Base-by-base conservation (phyloP, 1,284 basidiomycete genomes). In the Ustilago trichophora region DNA sequence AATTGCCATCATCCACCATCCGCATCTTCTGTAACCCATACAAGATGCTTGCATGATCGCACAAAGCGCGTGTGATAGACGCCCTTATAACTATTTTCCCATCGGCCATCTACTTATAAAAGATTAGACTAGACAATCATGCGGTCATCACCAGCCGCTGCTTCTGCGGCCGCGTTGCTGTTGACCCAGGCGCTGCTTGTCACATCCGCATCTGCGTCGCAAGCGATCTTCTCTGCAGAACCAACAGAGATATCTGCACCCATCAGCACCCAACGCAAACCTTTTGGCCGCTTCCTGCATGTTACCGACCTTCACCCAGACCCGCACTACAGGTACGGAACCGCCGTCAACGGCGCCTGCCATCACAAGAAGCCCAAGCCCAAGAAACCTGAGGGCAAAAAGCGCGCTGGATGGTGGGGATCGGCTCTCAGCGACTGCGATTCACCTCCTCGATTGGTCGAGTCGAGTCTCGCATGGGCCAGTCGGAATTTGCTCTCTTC, bases 291-390 rank as follows among this genome's bases (percentile, higher is more conserved):
- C 33, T 91, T 91, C 81, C 81, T 92, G 18, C 87, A 87, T 72
- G 87, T 92, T 68, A 91, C 90, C 34, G 91, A 92, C 81, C 87
- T 92, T 64, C 91, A 92, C 77, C 89, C 90, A 22, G 91, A 92
- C 82, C 85, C 86, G 24, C 83, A 84, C 85, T 56, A 87, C 86
- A 82, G 85, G 86, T 78, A 85, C 84, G 79, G 85, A 83, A 73
- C 82, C 80, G 52, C 70, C 6, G 68, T 70, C 48, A 62, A 52
- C 26, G 60, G 46, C 6, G 62, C 55, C 8, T 73, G 72, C 32
- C 68, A 73, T 37, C 63, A 60, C 45, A 69, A 72, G 40, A 73
- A 76, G 44, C 72, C 73, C 3, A 74, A 75, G 19, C 53, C 73
- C 34, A 58, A 71, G 36, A 63, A 78, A 40, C 58, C 62, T 4